Percentiles rank a stretch among this genome's conserved stretches.
Evolutionary conservation across 129 eudicot genomes (phyloP).

Genomic region (Cynara cardunculus): DNA sequence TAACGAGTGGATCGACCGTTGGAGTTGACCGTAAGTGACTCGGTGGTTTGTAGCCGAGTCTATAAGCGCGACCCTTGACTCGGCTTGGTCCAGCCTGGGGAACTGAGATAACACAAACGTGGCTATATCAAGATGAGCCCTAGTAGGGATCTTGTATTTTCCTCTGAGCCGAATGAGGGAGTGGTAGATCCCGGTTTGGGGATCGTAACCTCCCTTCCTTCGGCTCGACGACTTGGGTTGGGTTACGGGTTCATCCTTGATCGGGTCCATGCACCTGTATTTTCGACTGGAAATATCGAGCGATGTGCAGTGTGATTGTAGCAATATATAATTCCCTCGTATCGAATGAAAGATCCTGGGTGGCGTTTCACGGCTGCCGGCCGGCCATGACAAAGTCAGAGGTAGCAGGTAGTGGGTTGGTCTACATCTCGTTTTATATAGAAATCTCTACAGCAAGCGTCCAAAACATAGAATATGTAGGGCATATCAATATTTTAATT

Average conservation of each 20-base stretch:
- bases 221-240: not conserved
- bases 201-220: constrained; percentile 41
- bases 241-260: constrained; percentile 21
- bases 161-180: constrained; percentile 42
- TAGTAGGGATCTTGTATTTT: constrained; percentile 51
- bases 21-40: constrained; percentile 61
- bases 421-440: not conserved
- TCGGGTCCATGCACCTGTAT: constrained; percentile 7
- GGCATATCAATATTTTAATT: no score
- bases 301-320: not conserved
- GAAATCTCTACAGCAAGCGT: not conserved
- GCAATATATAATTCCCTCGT: not conserved
- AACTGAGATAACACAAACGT: constrained; percentile 56
- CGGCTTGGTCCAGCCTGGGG: constrained; percentile 42
- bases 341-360: constrained; percentile 3
- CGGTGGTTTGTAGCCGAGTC: constrained; percentile 44
- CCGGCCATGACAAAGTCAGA: constrained; percentile 13
- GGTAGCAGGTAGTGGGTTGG: not conserved
- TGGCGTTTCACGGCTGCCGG: constrained; percentile 14
- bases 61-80: constrained; percentile 52
- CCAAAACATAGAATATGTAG: not conserved
- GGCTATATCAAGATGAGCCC: constrained; percentile 47
- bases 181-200: constrained; percentile 56
- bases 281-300: not conserved
- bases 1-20: constrained; percentile 42